These are phyloP conservation scores for Didymella lethalis DNA, from an alignment of 2,329 filamentous ascomycete genomes.

Conservation along the genomic window DNA sequence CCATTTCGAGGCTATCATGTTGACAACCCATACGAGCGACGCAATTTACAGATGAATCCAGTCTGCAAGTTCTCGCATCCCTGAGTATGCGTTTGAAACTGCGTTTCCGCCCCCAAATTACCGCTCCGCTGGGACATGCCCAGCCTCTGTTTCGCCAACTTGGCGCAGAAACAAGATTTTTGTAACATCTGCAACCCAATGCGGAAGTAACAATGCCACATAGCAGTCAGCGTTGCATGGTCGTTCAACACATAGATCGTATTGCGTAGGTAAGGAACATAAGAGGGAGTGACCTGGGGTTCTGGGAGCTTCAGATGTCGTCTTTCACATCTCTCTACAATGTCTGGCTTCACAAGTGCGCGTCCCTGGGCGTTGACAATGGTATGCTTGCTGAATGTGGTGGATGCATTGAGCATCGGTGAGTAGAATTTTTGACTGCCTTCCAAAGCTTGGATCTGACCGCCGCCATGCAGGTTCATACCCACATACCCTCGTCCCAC, in stretches of 20 bases:
- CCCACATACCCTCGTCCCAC: too few relatives aligned
- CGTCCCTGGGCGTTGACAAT: background rate
- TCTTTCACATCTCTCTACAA: background rate
- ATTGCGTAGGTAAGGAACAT: background rate
- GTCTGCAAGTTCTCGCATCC: background rate
- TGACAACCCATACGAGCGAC: background rate
- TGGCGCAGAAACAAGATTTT: slow-evolving; percentile 7
- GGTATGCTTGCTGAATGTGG: background rate
- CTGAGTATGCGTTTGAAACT: background rate
- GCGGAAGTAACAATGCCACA: background rate
- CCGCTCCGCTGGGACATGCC: background rate
- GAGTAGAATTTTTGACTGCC: too few relatives aligned
- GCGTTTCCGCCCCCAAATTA: slow-evolving; percentile 1
- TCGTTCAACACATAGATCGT: background rate
- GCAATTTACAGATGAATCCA: background rate
- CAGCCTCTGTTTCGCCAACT: background rate
- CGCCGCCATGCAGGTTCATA: too few relatives aligned
- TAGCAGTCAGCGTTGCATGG: background rate
- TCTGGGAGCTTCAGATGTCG: background rate
- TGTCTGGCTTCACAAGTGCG: background rate
- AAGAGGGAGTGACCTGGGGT: background rate
- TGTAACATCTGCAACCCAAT: too few relatives aligned
- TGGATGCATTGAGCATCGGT: slow-evolving; percentile 7
- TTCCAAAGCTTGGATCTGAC: too few relatives aligned
- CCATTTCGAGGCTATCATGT: background rate